phyloP scores from a whole-genome alignment of 352 stramenopile species.

The Globisporangium acanthophoron region DNA sequence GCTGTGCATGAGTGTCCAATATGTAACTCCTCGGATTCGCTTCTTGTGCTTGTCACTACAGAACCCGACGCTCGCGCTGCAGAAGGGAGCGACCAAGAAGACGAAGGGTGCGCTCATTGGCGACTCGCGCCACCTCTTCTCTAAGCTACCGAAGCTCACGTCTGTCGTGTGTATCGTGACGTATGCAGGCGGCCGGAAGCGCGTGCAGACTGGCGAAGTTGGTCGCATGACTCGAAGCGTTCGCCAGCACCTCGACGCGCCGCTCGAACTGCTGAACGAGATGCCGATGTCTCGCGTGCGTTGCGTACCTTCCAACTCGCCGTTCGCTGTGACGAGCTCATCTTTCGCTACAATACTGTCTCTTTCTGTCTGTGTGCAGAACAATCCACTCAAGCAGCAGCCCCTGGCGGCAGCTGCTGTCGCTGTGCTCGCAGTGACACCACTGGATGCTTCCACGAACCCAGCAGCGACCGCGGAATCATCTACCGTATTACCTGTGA shows the following conservation, averaged over 20 bases:
- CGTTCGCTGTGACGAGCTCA: background rate
- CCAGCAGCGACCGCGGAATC: background rate
- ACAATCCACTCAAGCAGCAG: background rate
- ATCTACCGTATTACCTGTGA: background rate
- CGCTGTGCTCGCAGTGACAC: background rate
- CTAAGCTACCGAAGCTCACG: background rate
- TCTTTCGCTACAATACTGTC: background rate
- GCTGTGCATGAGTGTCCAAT: background rate
- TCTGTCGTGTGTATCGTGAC: background rate
- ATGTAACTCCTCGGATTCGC: background rate
- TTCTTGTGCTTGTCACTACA: conserved; percentile 13
- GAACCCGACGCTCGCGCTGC: conserved; percentile 57
- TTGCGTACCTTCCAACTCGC: conserved; percentile 5
- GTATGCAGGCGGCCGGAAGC: conserved; percentile 46
- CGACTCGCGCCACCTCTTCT: background rate
- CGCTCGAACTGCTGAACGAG: conserved; percentile 64
- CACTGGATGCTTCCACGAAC: background rate
- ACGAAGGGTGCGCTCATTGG: conserved; percentile 40
- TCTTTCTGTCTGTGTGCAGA: background rate
- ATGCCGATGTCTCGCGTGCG: conserved; percentile 44
- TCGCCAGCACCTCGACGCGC: conserved; percentile 67
- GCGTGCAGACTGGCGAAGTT: conserved; percentile 37
- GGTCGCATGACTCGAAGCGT: conserved; percentile 75
- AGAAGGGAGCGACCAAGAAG: conserved; percentile 62
- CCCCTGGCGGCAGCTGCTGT: background rate